These are phyloP conservation scores for Abrus precatorius DNA, from an alignment of 306 rosid genomes.

Conservation along the genomic window DNA sequence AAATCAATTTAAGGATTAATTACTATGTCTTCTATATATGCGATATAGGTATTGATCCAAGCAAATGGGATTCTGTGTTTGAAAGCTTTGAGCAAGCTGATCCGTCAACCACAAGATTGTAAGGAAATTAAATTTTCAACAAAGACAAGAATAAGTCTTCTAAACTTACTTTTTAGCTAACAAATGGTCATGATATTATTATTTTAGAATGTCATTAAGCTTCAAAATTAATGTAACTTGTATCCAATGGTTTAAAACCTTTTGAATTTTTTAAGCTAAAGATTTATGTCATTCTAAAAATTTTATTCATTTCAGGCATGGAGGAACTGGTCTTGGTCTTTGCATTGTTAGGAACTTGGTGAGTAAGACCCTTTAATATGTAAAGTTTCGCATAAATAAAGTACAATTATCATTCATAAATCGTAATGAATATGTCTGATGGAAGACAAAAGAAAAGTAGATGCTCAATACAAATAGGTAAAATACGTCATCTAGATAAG, in stretches of 20 bases:
- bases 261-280: conserved; percentile 31
- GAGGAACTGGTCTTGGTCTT: conserved; percentile 99
- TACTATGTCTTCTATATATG: conserved; percentile 16
- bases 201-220: conserved; percentile 23
- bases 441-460: background rate
- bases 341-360: conserved; percentile 97
- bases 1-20: conserved; percentile 5
- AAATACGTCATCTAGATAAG: background rate
- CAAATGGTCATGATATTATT: conserved; percentile 22
- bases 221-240: conserved; percentile 15
- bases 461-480: background rate
- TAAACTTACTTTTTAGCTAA: conserved; percentile 15
- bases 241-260: conserved; percentile 32
- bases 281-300: conserved; percentile 29
- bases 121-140: conserved; percentile 50
- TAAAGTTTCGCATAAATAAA: conserved; percentile 35
- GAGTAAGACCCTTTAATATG: conserved; percentile 49
- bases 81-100: conserved; percentile 99
- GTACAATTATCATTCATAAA: conserved; percentile 30
- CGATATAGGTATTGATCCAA: conserved; percentile 82
- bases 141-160: background rate
- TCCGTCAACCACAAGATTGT: conserved; percentile 98
- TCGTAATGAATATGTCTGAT: conserved; percentile 20
- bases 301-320: conserved; percentile 78
- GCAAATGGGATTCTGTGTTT: conserved; percentile 97